These are phyloP conservation scores for Sporisorium graminicola DNA, from an alignment of 1,284 basidiomycete genomes.

Conservation along the genomic window DNA sequence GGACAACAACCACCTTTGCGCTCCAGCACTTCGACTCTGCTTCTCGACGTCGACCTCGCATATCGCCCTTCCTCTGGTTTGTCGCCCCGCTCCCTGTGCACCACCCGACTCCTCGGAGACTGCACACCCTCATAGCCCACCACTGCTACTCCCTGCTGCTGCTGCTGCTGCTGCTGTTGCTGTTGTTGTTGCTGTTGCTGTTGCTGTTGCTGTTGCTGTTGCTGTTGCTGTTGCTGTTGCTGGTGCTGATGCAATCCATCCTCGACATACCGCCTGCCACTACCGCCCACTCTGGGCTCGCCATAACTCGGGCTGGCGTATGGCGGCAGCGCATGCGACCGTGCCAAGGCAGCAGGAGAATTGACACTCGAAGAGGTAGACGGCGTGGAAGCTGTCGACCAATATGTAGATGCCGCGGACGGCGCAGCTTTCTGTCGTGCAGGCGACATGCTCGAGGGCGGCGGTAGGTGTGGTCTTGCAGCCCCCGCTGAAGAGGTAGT, in stretches of 20 bases:
- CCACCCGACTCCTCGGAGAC: not conserved
- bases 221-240: no score
- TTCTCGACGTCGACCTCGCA: not conserved
- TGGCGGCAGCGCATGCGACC: not conserved
- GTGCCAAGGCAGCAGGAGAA: not conserved
- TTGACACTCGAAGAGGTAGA: not conserved
- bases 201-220: no score
- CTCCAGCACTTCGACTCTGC: not conserved
- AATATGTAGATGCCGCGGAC: not conserved
- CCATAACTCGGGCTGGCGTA: not conserved
- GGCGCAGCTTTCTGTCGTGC: not conserved
- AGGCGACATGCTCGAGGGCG: constrained; percentile 11
- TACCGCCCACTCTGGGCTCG: no score
- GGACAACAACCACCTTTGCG: not conserved
- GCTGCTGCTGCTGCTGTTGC: no score
- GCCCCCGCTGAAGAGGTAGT: not conserved
- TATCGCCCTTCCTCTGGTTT: not conserved
- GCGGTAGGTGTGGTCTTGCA: not conserved
- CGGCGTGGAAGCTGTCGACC: not conserved
- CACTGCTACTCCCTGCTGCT: not conserved
- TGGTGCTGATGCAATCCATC: no score
- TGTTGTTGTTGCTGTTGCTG: no score
- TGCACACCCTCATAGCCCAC: not conserved
- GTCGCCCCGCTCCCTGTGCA: not conserved
- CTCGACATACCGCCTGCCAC: not conserved